Evolutionary conservation across 176 grass and related monocot species (phyloP).

Genomic region (Musa troglodytarum): DNA sequence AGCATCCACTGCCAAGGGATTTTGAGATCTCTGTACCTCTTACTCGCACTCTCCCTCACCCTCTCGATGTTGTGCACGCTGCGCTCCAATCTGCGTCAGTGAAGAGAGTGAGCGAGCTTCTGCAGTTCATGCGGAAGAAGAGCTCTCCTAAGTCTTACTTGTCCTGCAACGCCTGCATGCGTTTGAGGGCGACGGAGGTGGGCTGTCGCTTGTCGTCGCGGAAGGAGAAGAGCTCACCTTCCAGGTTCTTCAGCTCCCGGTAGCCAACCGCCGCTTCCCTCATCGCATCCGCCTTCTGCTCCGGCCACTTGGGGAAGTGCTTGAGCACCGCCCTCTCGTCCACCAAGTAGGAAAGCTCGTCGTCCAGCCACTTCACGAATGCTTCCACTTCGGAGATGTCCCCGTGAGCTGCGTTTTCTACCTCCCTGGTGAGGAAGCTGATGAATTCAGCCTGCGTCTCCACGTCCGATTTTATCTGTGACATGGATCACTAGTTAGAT

Average conservation of each 20-base stretch:
- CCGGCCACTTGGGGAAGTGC: slow-evolving; percentile 91
- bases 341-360: slow-evolving; percentile 84
- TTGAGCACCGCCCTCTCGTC: slow-evolving; percentile 99
- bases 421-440: slow-evolving; percentile 66
- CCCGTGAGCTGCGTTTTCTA: slow-evolving; percentile 66
- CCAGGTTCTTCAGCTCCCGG: slow-evolving; percentile 77
- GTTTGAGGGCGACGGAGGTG: slow-evolving; percentile 57
- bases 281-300: slow-evolving; percentile 97
- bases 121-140: background rate
- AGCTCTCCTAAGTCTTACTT: slow-evolving; percentile 45
- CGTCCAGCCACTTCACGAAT: slow-evolving; percentile 97
- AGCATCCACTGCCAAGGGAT: slow-evolving; percentile 99
- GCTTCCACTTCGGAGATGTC: slow-evolving; percentile 87
- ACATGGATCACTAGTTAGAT: slow-evolving; percentile 1
- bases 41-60: slow-evolving; percentile 65
- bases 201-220: slow-evolving; percentile 62
- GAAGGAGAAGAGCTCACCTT: slow-evolving; percentile 66
- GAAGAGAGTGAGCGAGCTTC: background rate
- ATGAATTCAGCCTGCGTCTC: slow-evolving; percentile 85
- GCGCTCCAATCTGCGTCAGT: slow-evolving; percentile 59
- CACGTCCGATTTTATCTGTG: slow-evolving; percentile 97
- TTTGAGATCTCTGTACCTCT: slow-evolving; percentile 76
- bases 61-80: slow-evolving; percentile 69
- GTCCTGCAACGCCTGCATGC: slow-evolving; percentile 78
- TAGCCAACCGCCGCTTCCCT: slow-evolving; percentile 89